phyloP scores from a whole-genome alignment of 2,329 filamentous ascomycete genomes.

The Ascocoryne sarcoides region DNA sequence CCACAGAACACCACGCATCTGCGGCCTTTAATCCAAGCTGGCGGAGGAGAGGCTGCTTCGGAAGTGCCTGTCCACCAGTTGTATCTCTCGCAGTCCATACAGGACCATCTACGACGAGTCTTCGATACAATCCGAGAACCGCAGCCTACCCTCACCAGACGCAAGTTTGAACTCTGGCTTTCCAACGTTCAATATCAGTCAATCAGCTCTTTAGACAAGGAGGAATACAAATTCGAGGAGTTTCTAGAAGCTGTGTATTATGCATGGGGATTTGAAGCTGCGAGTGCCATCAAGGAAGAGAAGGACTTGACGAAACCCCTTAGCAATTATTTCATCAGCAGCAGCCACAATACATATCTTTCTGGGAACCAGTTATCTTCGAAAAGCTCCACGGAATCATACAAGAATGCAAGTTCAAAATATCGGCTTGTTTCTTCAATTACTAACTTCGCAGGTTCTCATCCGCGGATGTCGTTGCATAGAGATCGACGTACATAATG shows the following conservation, averaged over 20 bases:
- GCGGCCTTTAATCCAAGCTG: slow-evolving; percentile 17
- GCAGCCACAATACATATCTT: slow-evolving; percentile 90
- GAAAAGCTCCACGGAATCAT: slow-evolving; percentile 64
- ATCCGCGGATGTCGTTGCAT: slow-evolving; percentile 76
- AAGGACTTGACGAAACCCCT: slow-evolving; percentile 27
- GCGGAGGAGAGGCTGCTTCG: slow-evolving; percentile 20
- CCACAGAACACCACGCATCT: slow-evolving; percentile 18
- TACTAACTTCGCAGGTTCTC: slow-evolving; percentile 46
- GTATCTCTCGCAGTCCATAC: slow-evolving; percentile 40
- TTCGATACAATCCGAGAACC: slow-evolving; percentile 37
- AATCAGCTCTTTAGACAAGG: slow-evolving; percentile 16
- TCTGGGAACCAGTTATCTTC: slow-evolving; percentile 79
- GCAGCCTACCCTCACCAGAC: slow-evolving; percentile 29
- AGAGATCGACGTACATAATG: slow-evolving; percentile 93
- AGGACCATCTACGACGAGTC: slow-evolving; percentile 38
- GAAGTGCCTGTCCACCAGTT: slow-evolving; percentile 22
- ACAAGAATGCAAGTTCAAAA: slow-evolving; percentile 55
- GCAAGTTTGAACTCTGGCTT: slow-evolving; percentile 42
- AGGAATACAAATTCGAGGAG: slow-evolving; percentile 27
- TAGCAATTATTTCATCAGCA: slow-evolving; percentile 82
- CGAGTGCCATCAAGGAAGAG: slow-evolving; percentile 13
- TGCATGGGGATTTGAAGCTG: slow-evolving; percentile 23
- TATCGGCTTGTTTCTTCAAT: neutral
- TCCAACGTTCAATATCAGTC: slow-evolving; percentile 35
- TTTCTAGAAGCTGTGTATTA: slow-evolving; percentile 26